Conservation (phyloP, 805 yeast species). For the Suhomyces pyralidae region DNA sequence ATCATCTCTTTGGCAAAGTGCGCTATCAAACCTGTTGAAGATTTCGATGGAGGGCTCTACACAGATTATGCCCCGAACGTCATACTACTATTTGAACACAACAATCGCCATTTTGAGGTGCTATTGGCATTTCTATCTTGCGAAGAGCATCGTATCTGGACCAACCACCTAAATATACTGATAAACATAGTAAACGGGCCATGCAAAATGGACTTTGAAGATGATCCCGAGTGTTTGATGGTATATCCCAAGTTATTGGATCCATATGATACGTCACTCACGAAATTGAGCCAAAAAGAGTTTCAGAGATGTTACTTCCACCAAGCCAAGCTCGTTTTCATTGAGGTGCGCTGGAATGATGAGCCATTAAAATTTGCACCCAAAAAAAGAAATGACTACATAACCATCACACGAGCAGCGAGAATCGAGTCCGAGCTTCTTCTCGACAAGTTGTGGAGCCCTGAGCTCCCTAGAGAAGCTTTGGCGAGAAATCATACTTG, state of each 20-base stretch:
- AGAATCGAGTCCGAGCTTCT: not conserved
- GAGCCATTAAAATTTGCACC: not conserved
- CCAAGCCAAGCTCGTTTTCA: not conserved
- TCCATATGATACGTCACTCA: slow-evolving; percentile 18
- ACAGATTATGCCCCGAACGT: slow-evolving; percentile 30
- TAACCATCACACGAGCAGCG: not conserved
- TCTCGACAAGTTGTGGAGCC: not conserved
- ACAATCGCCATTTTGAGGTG: slow-evolving; percentile 43
- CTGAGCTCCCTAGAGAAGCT: not conserved
- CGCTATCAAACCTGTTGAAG: slow-evolving; percentile 18
- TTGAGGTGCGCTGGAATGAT: slow-evolving; percentile 1
- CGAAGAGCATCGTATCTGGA: slow-evolving; percentile 44
- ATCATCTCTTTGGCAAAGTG: slow-evolving; percentile 47
- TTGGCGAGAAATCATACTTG: not conserved
- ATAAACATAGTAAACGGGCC: slow-evolving; percentile 28
- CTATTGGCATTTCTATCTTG: slow-evolving; percentile 30
- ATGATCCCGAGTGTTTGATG: slow-evolving; percentile 4
- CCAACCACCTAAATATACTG: slow-evolving; percentile 16
- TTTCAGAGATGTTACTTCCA: slow-evolving; percentile 4
- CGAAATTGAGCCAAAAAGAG: not conserved
- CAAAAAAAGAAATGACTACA: not conserved
- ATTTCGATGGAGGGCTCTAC: slow-evolving; percentile 27
- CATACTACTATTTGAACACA: slow-evolving; percentile 47
- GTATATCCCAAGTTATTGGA: slow-evolving; percentile 14
- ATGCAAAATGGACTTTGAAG: slow-evolving; percentile 15